These are phyloP conservation scores for Coemansia sp. DNA, from an alignment of 192 early-diverging fungal genomes.

Conservation along the genomic window DNA sequence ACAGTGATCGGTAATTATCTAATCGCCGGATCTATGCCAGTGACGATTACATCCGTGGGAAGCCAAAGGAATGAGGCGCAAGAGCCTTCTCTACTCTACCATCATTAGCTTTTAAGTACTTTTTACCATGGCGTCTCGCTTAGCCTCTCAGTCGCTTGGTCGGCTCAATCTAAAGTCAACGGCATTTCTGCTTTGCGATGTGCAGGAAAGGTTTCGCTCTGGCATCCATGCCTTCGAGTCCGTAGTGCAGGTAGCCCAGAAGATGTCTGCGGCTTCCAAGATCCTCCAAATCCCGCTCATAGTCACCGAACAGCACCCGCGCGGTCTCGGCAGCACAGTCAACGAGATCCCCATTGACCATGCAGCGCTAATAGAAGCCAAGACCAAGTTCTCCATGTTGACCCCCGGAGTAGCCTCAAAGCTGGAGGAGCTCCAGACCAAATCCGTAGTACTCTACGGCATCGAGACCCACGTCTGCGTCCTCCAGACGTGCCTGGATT, in stretches of 20 bases:
- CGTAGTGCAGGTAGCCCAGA: slow-evolving; percentile 77
- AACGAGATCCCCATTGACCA: slow-evolving; percentile 69
- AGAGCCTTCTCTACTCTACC: neutral
- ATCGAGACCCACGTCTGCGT: slow-evolving; percentile 97
- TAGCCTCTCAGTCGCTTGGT: slow-evolving; percentile 49
- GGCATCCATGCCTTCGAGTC: slow-evolving; percentile 81
- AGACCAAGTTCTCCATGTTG: slow-evolving; percentile 91
- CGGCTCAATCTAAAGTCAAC: slow-evolving; percentile 60
- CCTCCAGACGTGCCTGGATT: slow-evolving; percentile 88
- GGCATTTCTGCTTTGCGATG: slow-evolving; percentile 91
- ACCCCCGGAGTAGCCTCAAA: slow-evolving; percentile 59
- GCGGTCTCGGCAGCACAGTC: slow-evolving; percentile 76
- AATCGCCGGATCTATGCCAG: neutral
- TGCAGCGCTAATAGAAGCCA: slow-evolving; percentile 60
- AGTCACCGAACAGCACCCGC: slow-evolving; percentile 83
- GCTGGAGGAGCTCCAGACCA: slow-evolving; percentile 47
- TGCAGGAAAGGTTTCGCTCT: slow-evolving; percentile 78
- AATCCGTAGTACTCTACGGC: slow-evolving; percentile 83
- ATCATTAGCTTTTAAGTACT: neutral
- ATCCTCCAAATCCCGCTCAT: slow-evolving; percentile 79
- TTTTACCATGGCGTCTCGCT: slow-evolving; percentile 18
- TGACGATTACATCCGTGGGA: neutral
- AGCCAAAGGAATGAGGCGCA: neutral
- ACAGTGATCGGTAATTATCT: neutral
- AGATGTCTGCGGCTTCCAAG: slow-evolving; percentile 77